Evolutionary conservation across 495 filamentous ascomycete genomes (phyloP), one percentile per base, ranked within the genome.

Genomic region (Cryomyces antarcticus): DNA sequence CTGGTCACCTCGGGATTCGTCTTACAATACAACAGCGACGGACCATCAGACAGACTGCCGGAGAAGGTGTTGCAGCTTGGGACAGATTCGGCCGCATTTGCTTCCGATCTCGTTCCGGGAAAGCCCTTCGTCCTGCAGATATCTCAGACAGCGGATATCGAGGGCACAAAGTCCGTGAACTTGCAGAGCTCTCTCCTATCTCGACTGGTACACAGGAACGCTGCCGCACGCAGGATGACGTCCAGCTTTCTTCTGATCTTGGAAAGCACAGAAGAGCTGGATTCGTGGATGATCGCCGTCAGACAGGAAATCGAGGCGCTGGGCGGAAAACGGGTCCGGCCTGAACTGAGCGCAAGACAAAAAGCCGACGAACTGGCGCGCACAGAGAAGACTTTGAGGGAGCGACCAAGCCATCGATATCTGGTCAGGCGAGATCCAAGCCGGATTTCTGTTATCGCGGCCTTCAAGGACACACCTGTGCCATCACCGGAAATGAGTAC

Each of bases 51-150:
- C 54, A 69, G 89, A 38, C 52, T 84, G 0, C 89, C 89, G 0
- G 89, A 97, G 60, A 87, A 81, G 61, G 71, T 89, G 51, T 62
- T 96, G 50, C 77, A 80, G 31, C 64, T 97, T 28, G 80, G 80
- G 1, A 79, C 78, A 45, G 73, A 83, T 12, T 93, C 89, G 5
- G 85, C 85, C 9, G 89, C 89, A 13, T 97, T 93, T 63, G 89
- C 81, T 0, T 93, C 78, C 50, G 89, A 97, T 59, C 72, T 80
- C 3, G 89, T 97, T 47, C 85, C 87, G 0, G 89, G 89, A 27
- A 79, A 78, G 47, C 89, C 88, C 49, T 94, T 78, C 74, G 89
- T 97, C 2, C 53, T 97, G 41, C 89, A 95, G 52, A 71, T 96
- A 10, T 83, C 80, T n/a, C 78, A 87, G 39, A 67, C 70, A 13